A percentile compares a stretch with the other conserved stretches of the same genome.
phyloP scores from a whole-genome alignment of 352 stramenopile species.

The Globisporangium echinulatum region DNA sequence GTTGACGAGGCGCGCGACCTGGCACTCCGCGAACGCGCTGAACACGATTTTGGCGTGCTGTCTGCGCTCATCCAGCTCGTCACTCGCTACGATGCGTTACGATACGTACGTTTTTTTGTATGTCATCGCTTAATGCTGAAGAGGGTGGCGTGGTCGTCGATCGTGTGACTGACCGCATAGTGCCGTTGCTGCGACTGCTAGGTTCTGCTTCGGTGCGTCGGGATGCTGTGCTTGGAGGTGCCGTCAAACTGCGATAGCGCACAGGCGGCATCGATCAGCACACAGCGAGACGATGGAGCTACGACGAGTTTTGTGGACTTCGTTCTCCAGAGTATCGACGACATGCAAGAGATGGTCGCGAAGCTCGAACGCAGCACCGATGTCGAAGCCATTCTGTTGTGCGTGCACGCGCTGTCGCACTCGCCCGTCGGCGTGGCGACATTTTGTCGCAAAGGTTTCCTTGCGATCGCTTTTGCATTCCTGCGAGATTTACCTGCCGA shows the following conservation, averaged over 20 bases:
- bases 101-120: conserved; percentile 1
- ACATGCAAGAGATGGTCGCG: not conserved
- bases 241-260: conserved; percentile 5
- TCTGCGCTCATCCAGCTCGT: conserved; percentile 6
- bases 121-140: not conserved
- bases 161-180: no score
- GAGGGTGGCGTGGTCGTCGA: no score
- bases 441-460: conserved; percentile 10
- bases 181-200: not conserved
- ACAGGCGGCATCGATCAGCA: conserved; percentile 1
- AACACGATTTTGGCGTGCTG: conserved; percentile 6
- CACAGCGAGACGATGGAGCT: not conserved
- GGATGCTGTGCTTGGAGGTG: conserved; percentile 9
- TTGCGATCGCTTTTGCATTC: conserved; percentile 3
- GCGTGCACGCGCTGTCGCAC: conserved; percentile 13
- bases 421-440: conserved; percentile 4
- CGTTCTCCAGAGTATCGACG: conserved; percentile 7
- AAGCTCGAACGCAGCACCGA: conserved; percentile 1
- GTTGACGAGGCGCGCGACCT: conserved; percentile 10
- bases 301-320: conserved; percentile 3
- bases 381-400: conserved; percentile 12
- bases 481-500: conserved; percentile 1
- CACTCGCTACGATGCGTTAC: not conserved
- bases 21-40: conserved; percentile 3
- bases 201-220: conserved; percentile 9